Evolutionary conservation across 495 filamentous ascomycete genomes (phyloP).

Genomic region (Penicillium subrubescens): DNA sequence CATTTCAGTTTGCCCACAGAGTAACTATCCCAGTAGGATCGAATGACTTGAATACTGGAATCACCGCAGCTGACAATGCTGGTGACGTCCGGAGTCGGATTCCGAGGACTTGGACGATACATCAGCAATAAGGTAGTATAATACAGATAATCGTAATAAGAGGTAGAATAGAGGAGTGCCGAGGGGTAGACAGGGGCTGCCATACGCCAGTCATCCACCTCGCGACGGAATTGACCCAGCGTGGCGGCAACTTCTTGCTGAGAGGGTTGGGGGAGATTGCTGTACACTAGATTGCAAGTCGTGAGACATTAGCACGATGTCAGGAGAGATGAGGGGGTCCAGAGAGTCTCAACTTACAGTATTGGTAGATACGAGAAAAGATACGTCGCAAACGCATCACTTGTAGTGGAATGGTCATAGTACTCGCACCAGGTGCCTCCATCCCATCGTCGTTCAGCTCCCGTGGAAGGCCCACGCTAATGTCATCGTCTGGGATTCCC

Average conservation of each 20-base stretch:
- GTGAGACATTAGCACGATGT: background rate
- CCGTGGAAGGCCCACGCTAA: slow-evolving; percentile 44
- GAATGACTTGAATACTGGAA: slow-evolving; percentile 51
- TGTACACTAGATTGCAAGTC: slow-evolving; percentile 40
- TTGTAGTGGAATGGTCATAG: slow-evolving; percentile 52
- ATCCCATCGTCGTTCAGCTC: slow-evolving; percentile 50
- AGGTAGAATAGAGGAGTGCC: slow-evolving; percentile 49
- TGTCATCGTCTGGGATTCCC: slow-evolving; percentile 54
- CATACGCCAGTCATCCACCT: slow-evolving; percentile 52
- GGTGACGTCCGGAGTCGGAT: slow-evolving; percentile 45
- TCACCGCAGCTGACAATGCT: slow-evolving; percentile 53
- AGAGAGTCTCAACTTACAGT: slow-evolving; percentile 34
- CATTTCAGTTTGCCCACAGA: slow-evolving; percentile 55
- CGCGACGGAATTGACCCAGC: slow-evolving; percentile 47
- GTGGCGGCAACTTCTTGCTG: slow-evolving; percentile 36
- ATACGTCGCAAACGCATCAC: slow-evolving; percentile 52
- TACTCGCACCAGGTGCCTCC: slow-evolving; percentile 41
- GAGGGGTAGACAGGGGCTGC: slow-evolving; percentile 42
- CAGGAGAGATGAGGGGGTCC: background rate
- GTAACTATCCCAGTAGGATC: slow-evolving; percentile 53
- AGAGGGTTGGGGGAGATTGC: slow-evolving; percentile 41
- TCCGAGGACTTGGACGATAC: slow-evolving; percentile 51
- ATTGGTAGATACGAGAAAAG: slow-evolving; percentile 50
- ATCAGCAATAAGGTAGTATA: slow-evolving; percentile 54
- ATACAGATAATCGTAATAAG: slow-evolving; percentile 55